A percentile compares a stretch with the other conserved stretches of the same genome.
Evolutionary conservation across 306 rosid species (phyloP).

Genomic region (Begonia masoniana): DNA sequence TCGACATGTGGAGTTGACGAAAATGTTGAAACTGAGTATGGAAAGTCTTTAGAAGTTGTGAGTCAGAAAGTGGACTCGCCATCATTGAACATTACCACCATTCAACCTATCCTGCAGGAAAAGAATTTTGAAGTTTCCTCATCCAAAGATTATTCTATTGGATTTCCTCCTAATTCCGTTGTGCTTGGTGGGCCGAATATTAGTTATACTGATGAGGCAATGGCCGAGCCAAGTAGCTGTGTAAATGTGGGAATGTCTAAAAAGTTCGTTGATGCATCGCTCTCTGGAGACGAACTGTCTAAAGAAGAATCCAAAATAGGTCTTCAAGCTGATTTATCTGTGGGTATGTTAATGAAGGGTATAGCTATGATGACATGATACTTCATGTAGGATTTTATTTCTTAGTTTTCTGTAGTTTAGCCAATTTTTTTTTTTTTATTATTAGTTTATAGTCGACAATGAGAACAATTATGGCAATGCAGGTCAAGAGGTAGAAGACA

Average conservation of each 20-base stretch:
- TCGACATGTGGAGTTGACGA: constrained; percentile 33
- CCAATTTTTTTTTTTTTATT: constrained; percentile 15
- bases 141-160: constrained; percentile 27
- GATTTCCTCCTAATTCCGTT: constrained; percentile 35
- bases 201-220: constrained; percentile 20
- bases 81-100: constrained; percentile 13
- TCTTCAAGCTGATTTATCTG: constrained; percentile 63
- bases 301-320: constrained; percentile 45
- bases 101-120: constrained; percentile 24
- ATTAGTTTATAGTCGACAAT: constrained; percentile 34
- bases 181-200: constrained; percentile 22
- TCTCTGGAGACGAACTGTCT: constrained; percentile 19
- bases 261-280: constrained; percentile 26
- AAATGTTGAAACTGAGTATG: constrained; percentile 33
- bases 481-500: constrained; percentile 31
- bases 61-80: constrained; percentile 20
- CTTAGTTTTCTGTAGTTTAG: constrained; percentile 3
- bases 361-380: constrained; percentile 12
- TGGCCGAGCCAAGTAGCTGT: constrained; percentile 23
- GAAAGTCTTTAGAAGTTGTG: constrained; percentile 22
- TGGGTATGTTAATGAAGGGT: constrained; percentile 59
- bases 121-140: constrained; percentile 50
- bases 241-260: constrained; percentile 15
- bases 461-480: constrained; percentile 20
- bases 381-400: background rate